Evolutionary conservation across 106 monocot species (phyloP).

Genomic region (Chionographis japonica): DNA sequence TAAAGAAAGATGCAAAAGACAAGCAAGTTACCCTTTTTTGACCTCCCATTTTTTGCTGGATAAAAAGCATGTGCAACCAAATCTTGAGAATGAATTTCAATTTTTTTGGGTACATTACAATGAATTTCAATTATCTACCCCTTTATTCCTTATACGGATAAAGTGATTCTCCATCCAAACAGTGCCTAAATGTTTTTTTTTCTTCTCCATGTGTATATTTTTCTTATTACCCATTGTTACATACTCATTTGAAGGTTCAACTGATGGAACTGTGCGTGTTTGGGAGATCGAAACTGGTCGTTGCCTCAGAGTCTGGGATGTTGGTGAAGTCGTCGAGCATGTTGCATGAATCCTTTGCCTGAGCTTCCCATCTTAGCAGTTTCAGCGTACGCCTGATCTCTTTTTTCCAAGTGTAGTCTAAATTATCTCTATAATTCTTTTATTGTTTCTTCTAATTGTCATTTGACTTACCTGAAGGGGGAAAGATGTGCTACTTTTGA

Average conservation of each 20-base stretch:
- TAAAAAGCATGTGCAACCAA: too few species aligned
- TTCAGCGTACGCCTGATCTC: conserved; percentile 42
- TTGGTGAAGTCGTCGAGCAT: conserved; percentile 69
- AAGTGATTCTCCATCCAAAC: too few species aligned
- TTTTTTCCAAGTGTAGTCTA: not conserved
- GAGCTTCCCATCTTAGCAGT: conserved; percentile 73
- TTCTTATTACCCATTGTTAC: not conserved
- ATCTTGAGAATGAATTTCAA: too few species aligned
- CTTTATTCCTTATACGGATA: too few species aligned
- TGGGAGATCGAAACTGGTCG: conserved; percentile 96
- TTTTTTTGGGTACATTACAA: too few species aligned
- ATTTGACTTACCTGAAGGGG: conserved; percentile 42
- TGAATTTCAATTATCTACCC: too few species aligned
- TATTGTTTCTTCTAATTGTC: conserved; percentile 1
- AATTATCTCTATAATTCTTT: not conserved
- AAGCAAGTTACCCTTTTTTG: too few species aligned
- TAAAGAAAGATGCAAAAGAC: too few species aligned
- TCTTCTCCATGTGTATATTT: not conserved
- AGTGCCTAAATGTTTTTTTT: not conserved
- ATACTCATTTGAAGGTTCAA: conserved; percentile 59
- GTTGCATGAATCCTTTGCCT: conserved; percentile 85
- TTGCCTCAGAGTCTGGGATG: conserved; percentile 75
- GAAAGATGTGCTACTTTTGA: conserved; percentile 80
- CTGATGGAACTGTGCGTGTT: conserved; percentile 80
- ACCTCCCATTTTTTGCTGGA: too few species aligned